Conservation (phyloP, 768 basidiomycete genomes). For the Collybia sordida region DNA sequence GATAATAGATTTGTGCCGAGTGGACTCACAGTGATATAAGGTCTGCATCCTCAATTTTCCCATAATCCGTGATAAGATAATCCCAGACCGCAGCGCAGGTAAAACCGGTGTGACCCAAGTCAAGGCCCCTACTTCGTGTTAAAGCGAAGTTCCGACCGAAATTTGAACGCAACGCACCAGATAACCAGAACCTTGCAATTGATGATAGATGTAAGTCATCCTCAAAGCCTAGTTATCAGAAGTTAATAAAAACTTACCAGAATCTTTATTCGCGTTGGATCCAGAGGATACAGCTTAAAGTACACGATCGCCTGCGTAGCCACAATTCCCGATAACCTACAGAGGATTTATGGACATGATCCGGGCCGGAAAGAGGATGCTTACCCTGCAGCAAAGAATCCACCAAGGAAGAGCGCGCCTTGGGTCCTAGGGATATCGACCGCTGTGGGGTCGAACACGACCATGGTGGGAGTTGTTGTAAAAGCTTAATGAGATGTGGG, state of each 20-base stretch:
- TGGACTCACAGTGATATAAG: constrained; percentile 21
- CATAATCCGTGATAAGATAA: constrained; percentile 21
- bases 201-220: not conserved
- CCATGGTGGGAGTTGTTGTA: too few species aligned
- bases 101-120: constrained; percentile 21
- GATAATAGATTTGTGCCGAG: not conserved
- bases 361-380: constrained; percentile 1
- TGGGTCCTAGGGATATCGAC: constrained; percentile 31
- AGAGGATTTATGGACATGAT: too few species aligned
- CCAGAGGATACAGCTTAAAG: constrained; percentile 31
- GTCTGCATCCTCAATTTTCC: constrained; percentile 13
- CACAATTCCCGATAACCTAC: constrained; percentile 32
- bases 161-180: constrained; percentile 19
- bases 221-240: not conserved
- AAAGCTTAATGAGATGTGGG: too few species aligned
- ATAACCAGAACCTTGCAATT: constrained; percentile 27
- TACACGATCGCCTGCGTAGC: constrained; percentile 32
- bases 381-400: constrained; percentile 34
- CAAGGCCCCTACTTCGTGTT: constrained; percentile 18
- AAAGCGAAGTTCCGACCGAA: not conserved
- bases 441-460: constrained; percentile 1
- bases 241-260: constrained; percentile 20
- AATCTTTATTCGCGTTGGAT: constrained; percentile 22
- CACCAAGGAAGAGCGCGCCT: constrained; percentile 39
- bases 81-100: constrained; percentile 25